Evolutionary conservation across 129 eudicot species (phyloP).

Genomic region (Kitagawia praeruptora): DNA sequence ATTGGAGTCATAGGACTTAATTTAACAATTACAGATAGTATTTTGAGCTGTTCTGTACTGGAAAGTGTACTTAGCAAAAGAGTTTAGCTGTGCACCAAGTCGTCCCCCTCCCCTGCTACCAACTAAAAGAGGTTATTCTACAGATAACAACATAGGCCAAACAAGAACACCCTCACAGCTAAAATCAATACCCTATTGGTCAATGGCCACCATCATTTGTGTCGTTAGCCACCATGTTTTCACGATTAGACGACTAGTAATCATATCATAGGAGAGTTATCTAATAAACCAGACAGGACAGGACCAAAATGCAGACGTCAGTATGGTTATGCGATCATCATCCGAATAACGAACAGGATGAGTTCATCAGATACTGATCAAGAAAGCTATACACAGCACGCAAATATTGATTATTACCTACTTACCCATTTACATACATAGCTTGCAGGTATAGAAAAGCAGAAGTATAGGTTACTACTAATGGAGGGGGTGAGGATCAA

Average conservation of each 20-base stretch:
- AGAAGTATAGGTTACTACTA: not conserved
- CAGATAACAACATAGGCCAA: not conserved
- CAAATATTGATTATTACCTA: not conserved
- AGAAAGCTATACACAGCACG: not conserved
- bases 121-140: not conserved
- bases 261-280: not conserved
- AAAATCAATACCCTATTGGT: not conserved
- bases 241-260: too few relatives aligned
- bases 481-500: not conserved
- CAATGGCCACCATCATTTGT: too few relatives aligned
- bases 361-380: not conserved
- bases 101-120: not conserved
- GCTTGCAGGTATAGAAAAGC: not conserved
- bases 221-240: not conserved
- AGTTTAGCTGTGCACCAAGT: not conserved
- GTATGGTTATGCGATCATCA: too few relatives aligned
- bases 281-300: not conserved
- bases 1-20: not conserved
- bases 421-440: not conserved
- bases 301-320: not conserved
- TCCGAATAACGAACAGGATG: too few relatives aligned
- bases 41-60: not conserved
- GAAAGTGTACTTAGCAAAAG: not conserved
- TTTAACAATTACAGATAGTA: too few relatives aligned
- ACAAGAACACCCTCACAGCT: not conserved